A percentile compares a stretch with the other conserved stretches of the same genome.
Evolutionary conservation across 495 filamentous ascomycete genomes (phyloP).

Genomic region (Beverwykella pulmonaria): DNA sequence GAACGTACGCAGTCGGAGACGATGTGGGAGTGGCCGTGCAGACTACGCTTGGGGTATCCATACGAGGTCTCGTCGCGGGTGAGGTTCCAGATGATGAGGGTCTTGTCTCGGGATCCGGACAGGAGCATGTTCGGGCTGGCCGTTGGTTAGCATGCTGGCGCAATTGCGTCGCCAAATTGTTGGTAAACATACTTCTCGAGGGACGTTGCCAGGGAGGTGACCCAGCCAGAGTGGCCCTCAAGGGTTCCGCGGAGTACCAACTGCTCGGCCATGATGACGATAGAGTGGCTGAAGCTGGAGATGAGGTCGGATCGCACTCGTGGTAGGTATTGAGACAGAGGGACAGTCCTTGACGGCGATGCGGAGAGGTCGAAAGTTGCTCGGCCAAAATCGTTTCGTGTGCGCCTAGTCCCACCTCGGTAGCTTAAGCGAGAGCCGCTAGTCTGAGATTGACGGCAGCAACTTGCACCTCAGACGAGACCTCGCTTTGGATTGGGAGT

Average conservation of each 20-base stretch:
- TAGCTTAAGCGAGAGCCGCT: neutral
- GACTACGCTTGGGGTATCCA: slow-evolving; percentile 97
- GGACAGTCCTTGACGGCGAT: neutral
- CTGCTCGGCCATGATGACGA: slow-evolving; percentile 82
- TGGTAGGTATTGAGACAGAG: neutral
- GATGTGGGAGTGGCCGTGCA: slow-evolving; percentile 99
- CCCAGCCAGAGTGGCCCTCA: slow-evolving; percentile 88
- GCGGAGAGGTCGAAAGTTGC: neutral
- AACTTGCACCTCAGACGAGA: neutral
- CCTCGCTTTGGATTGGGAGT: neutral
- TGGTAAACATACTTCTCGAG: slow-evolving; percentile 84
- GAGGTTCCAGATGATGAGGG: slow-evolving; percentile 99
- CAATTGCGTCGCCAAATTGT: slow-evolving; percentile 1
- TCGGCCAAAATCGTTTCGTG: neutral
- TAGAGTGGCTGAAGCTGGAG: slow-evolving; percentile 32
- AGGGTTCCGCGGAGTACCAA: slow-evolving; percentile 96
- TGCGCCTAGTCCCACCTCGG: neutral
- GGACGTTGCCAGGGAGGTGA: slow-evolving; percentile 91
- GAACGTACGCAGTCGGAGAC: slow-evolving; percentile 98
- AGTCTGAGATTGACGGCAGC: neutral
- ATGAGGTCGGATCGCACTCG: slow-evolving; percentile 4
- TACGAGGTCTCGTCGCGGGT: slow-evolving; percentile 97
- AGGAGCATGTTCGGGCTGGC: slow-evolving; percentile 98
- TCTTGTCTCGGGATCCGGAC: slow-evolving; percentile 95
- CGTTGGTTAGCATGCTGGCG: slow-evolving; percentile 41